phyloP scores from a whole-genome alignment of 2,329 filamentous ascomycete genomes.

The Pseudovirgaria hyperparasitica region DNA sequence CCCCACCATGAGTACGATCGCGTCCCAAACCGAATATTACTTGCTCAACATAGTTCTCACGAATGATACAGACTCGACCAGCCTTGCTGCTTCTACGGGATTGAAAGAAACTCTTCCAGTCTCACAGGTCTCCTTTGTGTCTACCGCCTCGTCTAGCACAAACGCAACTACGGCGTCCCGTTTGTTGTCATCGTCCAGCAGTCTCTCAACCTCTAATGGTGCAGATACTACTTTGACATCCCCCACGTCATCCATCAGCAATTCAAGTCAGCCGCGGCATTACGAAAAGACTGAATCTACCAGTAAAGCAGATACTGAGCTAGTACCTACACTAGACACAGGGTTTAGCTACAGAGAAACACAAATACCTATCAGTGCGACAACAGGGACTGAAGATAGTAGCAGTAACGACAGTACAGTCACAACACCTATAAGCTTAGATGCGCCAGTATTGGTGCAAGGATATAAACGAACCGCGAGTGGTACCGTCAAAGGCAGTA shows the following conservation, averaged over 20 bases:
- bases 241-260: constrained; percentile 11
- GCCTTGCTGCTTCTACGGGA: too few species aligned
- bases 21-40: too few species aligned
- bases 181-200: constrained; percentile 19
- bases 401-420: constrained; percentile 17
- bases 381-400: constrained; percentile 13
- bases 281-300: constrained; percentile 43
- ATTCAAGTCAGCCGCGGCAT: constrained; percentile 8
- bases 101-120: too few species aligned
- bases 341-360: constrained; percentile 8
- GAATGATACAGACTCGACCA: too few species aligned
- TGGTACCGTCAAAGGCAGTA: constrained; percentile 47
- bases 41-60: too few species aligned
- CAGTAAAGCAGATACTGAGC: constrained; percentile 41
- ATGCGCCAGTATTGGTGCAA: constrained; percentile 24
- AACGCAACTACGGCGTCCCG: constrained; percentile 13
- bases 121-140: constrained; percentile 22
- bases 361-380: constrained; percentile 1
- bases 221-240: constrained; percentile 18
- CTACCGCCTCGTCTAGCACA: constrained; percentile 19
- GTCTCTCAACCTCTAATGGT: constrained; percentile 17
- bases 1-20: too few species aligned
- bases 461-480: constrained; percentile 66
- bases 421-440: constrained; percentile 28
- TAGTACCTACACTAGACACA: constrained; percentile 7